Percentiles rank a stretch among this genome's conserved stretches.
Evolutionary conservation across 2,329 filamentous ascomycete genomes (phyloP).

Genomic region (Hysterium pulicare): DNA sequence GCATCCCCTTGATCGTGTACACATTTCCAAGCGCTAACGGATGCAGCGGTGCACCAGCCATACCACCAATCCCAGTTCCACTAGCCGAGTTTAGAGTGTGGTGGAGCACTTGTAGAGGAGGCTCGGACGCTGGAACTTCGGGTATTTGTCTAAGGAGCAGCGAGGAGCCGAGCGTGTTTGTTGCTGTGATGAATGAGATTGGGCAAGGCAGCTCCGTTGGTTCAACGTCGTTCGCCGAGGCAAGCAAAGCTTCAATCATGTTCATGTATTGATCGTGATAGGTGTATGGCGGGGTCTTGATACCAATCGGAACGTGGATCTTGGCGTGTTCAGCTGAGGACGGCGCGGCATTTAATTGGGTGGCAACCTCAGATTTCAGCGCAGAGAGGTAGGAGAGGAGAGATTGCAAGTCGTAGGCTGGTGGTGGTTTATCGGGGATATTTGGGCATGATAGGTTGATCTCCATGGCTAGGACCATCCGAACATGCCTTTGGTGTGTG

Average conservation of each 20-base stretch:
- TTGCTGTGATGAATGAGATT: slow-evolving; percentile 68
- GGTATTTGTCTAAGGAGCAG: slow-evolving; percentile 51
- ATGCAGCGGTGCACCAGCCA: slow-evolving; percentile 70
- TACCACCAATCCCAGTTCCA: slow-evolving; percentile 61
- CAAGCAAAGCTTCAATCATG: slow-evolving; percentile 52
- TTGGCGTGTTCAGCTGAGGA: slow-evolving; percentile 17
- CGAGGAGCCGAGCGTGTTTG: slow-evolving; percentile 70
- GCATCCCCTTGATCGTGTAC: slow-evolving; percentile 57
- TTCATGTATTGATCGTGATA: slow-evolving; percentile 62
- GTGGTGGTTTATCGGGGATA: slow-evolving; percentile 64
- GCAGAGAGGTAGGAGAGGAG: slow-evolving; percentile 55
- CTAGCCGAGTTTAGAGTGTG: slow-evolving; percentile 51
- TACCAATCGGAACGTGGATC: slow-evolving; percentile 50
- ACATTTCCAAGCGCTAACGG: slow-evolving; percentile 74
- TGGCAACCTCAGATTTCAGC: slow-evolving; percentile 38
- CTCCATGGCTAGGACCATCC: slow-evolving; percentile 63
- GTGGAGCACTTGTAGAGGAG: slow-evolving; percentile 16
- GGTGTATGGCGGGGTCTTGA: slow-evolving; percentile 77
- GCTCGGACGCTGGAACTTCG: slow-evolving; percentile 3
- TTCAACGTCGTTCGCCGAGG: slow-evolving; percentile 19
- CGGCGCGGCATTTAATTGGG: slow-evolving; percentile 27
- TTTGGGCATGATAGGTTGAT: slow-evolving; percentile 79
- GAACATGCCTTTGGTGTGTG: slow-evolving; percentile 25
- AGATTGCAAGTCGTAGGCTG: slow-evolving; percentile 59
- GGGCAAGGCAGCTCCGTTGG: slow-evolving; percentile 29